Conservation (phyloP, 1,284 basidiomycete species). For the Fomitopsis betulina region DNA sequence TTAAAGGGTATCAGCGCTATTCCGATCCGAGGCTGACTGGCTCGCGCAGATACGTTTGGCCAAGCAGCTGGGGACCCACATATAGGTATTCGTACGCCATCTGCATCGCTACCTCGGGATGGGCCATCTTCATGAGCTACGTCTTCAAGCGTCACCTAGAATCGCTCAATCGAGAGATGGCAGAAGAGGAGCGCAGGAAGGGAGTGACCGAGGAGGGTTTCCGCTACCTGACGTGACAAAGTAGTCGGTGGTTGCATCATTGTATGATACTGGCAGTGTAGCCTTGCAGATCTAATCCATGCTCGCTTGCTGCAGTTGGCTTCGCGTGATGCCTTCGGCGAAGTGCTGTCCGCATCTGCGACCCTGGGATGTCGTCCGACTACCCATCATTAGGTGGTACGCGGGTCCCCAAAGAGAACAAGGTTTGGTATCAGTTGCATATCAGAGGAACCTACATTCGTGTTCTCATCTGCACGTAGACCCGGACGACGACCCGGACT, state of each 20-base stretch:
- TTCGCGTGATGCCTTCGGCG: not conserved
- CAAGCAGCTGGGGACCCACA: conserved; percentile 34
- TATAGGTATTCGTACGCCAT: conserved; percentile 43
- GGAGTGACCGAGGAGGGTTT: conserved; percentile 38
- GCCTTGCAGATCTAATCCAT: not conserved
- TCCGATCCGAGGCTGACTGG: not conserved
- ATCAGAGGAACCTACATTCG: not conserved
- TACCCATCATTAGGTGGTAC: not conserved
- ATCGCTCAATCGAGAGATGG: conserved; percentile 41
- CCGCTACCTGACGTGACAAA: conserved; percentile 32
- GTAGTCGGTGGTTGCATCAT: not conserved
- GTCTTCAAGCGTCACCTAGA: conserved; percentile 48
- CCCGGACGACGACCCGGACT: not conserved
- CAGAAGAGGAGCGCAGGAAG: conserved; percentile 37
- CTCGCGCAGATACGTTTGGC: conserved; percentile 35
- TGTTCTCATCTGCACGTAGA: not conserved
- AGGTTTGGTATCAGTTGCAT: not conserved
- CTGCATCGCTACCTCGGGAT: conserved; percentile 44
- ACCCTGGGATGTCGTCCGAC: too few relatives aligned
- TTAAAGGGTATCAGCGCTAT: not conserved
- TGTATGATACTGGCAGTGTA: not conserved
- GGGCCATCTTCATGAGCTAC: conserved; percentile 50
- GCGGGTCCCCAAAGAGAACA: not conserved
- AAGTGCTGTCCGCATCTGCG: too few relatives aligned
- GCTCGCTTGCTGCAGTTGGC: not conserved